Conservation (phyloP, 306 rosid species). For the Geum urbanum region DNA sequence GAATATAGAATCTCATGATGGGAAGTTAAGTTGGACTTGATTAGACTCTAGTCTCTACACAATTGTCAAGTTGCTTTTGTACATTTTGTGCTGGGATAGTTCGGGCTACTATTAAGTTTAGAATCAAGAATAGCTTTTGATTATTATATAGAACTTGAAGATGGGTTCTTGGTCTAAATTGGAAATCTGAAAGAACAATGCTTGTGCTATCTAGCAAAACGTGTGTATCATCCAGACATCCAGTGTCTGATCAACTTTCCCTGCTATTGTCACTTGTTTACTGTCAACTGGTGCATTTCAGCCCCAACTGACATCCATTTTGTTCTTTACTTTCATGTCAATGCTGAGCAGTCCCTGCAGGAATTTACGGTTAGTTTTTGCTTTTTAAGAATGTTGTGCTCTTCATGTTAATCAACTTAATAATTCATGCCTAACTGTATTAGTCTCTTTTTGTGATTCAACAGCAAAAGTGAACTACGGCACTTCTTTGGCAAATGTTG, state of each 20-base stretch:
- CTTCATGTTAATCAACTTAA: background rate
- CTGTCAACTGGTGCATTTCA: slow-evolving; percentile 11
- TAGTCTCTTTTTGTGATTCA: slow-evolving; percentile 21
- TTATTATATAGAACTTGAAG: background rate
- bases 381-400: background rate
- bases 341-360: slow-evolving; percentile 75
- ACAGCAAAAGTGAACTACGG: slow-evolving; percentile 87
- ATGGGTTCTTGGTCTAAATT: background rate
- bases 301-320: slow-evolving; percentile 27
- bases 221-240: background rate
- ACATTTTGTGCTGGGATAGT: slow-evolving; percentile 7
- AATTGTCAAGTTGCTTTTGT: slow-evolving; percentile 3
- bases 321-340: slow-evolving; percentile 17
- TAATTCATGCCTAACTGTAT: slow-evolving; percentile 6
- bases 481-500: slow-evolving; percentile 89
- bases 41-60: background rate
- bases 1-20: background rate
- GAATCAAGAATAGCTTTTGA: background rate
- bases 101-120: background rate
- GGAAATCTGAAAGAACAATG: background rate
- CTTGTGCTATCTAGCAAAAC: background rate
- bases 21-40: background rate
- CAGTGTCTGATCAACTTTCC: background rate
- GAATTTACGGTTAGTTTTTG: slow-evolving; percentile 69
- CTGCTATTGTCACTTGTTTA: background rate